Evolutionary conservation across 2,329 filamentous ascomycete species (phyloP), one percentile per base, ranked within the genome.

Genomic region (Colletotrichum godetiae): DNA sequence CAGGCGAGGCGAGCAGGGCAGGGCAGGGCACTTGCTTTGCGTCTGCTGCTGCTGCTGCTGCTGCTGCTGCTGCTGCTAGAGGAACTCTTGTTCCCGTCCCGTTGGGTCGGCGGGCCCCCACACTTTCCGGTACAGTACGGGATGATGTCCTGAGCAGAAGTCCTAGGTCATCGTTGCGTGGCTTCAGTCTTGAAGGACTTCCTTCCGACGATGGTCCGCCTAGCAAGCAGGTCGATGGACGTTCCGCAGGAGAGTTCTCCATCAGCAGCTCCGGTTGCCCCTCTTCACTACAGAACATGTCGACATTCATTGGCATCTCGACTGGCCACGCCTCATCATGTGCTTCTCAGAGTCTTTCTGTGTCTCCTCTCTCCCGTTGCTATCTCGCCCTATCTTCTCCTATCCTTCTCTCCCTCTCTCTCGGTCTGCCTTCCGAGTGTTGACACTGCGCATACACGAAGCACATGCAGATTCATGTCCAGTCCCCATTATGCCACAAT

Each of bases 31-130:
- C 57, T 35, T 60, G 57, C 31, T 60, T 57, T 31, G 22, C 57
- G 19, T 60, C 33, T 60, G 29, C n/a, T 60, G 10, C 19, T 49
- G 19, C 42, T 49, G 42, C 42, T 49, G 8, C 19, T 49, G 33
- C 33, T 3, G 42, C 55, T 59, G n/a, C 37, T 59, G 29, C 27
- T 29, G 5, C 27, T 4, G 27, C 27, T 29, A 29, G 35, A 64
- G 49, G 52, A 64, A 64, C 49, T 68, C 52, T 65, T 58, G 60
- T 60, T 66, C 35, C 67, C 61, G 42, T 29, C 55, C 67, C 61
- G 42, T 29, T 59, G 67, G 67, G 67, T 60, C 57, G 8, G 22
- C 22, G 29, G 19, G 31, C 56, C 29, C 56, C 5, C 15, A 6
- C 33, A 29, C 53, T 8, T 29, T 29, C 27, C 27, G 27, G 33